A percentile compares a stretch with the other conserved stretches of the same genome.
phyloP scores from a whole-genome alignment of 2,329 filamentous ascomycete species.

The Ascochyta pisi region DNA sequence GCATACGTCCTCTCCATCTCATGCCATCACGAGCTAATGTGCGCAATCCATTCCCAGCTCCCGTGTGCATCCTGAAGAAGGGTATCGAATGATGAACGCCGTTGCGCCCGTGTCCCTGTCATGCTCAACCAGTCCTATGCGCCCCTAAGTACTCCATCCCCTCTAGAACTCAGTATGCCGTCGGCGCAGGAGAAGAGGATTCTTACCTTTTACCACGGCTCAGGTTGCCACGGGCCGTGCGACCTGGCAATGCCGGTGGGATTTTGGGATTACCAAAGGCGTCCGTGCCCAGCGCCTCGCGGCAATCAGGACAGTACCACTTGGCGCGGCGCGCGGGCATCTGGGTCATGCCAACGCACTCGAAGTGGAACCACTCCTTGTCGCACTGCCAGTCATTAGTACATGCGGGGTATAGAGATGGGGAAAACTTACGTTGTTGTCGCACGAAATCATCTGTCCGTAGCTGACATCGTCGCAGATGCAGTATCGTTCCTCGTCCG shows the following conservation, averaged over 20 bases:
- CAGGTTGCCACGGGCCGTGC: slow-evolving; percentile 1
- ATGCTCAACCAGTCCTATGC: not conserved
- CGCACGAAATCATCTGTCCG: slow-evolving; percentile 83
- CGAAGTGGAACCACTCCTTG: slow-evolving; percentile 84
- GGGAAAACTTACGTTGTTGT: slow-evolving; percentile 66
- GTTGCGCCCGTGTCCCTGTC: not conserved
- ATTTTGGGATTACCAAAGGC: slow-evolving; percentile 44
- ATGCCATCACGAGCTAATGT: not conserved
- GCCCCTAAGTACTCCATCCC: slow-evolving; percentile 44
- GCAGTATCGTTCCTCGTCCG: slow-evolving; percentile 78
- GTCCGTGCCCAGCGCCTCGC: slow-evolving; percentile 36
- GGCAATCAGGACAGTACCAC: slow-evolving; percentile 84
- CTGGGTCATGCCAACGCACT: slow-evolving; percentile 71
- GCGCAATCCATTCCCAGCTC: not conserved
- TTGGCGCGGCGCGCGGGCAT: slow-evolving; percentile 76
- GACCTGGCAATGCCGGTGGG: slow-evolving; percentile 42
- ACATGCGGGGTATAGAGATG: slow-evolving; percentile 1
- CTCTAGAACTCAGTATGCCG: slow-evolving; percentile 42
- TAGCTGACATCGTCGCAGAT: slow-evolving; percentile 80
- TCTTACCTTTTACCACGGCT: slow-evolving; percentile 44
- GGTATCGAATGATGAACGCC: slow-evolving; percentile 18
- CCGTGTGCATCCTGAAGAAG: not conserved
- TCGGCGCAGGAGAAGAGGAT: slow-evolving; percentile 24
- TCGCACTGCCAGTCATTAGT: slow-evolving; percentile 65
- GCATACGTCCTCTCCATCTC: not conserved